Base-by-base conservation (phyloP, 1,284 basidiomycete genomes). In the Trametes hirsuta region DNA sequence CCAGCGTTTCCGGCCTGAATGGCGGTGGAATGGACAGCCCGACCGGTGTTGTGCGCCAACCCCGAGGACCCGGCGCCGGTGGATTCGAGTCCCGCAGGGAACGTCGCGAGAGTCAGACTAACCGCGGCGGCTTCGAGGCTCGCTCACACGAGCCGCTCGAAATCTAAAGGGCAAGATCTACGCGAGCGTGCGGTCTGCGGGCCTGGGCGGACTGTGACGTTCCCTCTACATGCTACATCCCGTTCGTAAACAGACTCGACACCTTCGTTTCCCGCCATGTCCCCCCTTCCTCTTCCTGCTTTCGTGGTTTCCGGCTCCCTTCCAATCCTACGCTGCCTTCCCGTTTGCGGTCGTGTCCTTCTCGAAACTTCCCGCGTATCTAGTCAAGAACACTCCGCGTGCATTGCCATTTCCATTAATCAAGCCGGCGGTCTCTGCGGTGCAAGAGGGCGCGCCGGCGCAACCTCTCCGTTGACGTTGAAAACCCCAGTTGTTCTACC, bases 141-240 rank as follows among this genome's bases (percentile, higher is more conserved):
- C 84, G 88, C 74, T 90, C 89, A 65, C 89, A 92, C 76, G 90
- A 93, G 78, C 89, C 90, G 53, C 74, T 93, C 76, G 91, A 93
- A 74, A 86, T 93, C 81, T 93, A 80, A 86, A 76, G 55, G 45
- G 53, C 51, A 59, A 53, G 40, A 48, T 42, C 10, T 22, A 39
- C 34, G 55, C 47, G 42, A 55, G 51, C 25, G 55, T 41, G 24
- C 58, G 49, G 55, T 62, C 37, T 47, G 51, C 41, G 51, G 53
- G 56, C 45, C 58, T 53, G 53, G 58, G 59, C 50, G 59, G 59
- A 55, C 53, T 58, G 57, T 59, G 62, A 61, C 59, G 61, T 57
- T 57, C 53, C 45, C 49, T 55, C 48, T 48, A 47, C 58, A 54
- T 57, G 55, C 48, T 65, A 61, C 59, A 58, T 55, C 36, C 57